Evolutionary conservation across 306 rosid species (phyloP).

Genomic region (Castanospermum australe): DNA sequence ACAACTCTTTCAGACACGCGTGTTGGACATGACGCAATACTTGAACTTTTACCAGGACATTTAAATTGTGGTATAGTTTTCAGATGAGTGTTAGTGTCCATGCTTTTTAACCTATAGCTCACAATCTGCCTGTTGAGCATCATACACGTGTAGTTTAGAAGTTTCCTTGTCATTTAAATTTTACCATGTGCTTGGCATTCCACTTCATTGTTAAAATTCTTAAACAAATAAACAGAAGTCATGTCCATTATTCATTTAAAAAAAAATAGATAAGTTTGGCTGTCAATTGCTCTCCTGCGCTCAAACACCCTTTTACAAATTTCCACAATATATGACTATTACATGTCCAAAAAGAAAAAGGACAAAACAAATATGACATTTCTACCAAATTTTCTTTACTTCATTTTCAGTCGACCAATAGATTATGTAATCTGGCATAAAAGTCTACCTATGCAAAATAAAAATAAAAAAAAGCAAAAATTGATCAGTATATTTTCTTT

Average conservation of each 20-base stretch:
- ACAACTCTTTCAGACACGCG: no score
- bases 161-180: background rate
- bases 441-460: background rate
- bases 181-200: background rate
- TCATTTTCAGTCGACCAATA: background rate
- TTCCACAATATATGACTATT: background rate
- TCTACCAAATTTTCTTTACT: background rate
- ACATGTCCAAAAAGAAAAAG: background rate
- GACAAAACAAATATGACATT: background rate
- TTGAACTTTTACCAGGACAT: no score
- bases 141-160: background rate
- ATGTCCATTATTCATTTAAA: background rate
- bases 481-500: background rate
- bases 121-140: background rate
- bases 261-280: background rate
- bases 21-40: no score
- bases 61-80: no score
- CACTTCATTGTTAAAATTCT: background rate
- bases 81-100: no score
- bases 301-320: background rate
- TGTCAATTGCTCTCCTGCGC: background rate
- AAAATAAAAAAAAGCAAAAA: background rate
- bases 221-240: background rate
- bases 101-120: no score
- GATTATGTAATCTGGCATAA: background rate